These are phyloP conservation scores for Warburgia ugandensis DNA, from an alignment of 164 flowering plant genomes.

Conservation along the genomic window DNA sequence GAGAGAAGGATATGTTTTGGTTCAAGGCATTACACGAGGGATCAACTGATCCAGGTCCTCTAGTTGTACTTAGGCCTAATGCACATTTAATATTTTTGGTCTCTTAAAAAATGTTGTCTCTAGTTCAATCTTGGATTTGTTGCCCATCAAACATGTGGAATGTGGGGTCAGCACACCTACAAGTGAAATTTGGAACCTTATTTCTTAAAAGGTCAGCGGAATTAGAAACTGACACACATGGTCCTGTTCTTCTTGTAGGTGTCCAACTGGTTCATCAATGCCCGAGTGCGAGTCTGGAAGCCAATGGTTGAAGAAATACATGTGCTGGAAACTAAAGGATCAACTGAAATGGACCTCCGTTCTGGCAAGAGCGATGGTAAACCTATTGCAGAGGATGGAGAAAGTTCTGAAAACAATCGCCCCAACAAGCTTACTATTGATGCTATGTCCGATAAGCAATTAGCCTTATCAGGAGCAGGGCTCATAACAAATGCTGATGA, in stretches of 20 bases:
- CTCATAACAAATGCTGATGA: constrained; percentile 8
- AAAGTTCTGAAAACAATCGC: constrained; percentile 5
- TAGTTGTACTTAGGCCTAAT: too few species aligned
- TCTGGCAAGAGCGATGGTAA: constrained; percentile 13
- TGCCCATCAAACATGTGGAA: too few species aligned
- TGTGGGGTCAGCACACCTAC: too few species aligned
- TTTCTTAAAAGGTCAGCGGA: not conserved
- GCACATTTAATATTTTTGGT: too few species aligned
- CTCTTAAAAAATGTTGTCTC: too few species aligned
- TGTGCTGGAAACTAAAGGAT: constrained; percentile 61
- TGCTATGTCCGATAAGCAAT: constrained; percentile 12
- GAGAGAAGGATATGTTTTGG: too few species aligned
- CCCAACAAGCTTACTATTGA: constrained; percentile 12
- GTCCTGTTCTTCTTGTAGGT: constrained; percentile 31
- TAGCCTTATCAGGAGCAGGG: constrained; percentile 14
- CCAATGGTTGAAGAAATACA: constrained; percentile 97
- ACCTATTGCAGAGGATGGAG: constrained; percentile 2
- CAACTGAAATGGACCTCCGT: constrained; percentile 18
- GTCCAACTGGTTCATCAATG: constrained; percentile 94
- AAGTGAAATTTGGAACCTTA: not conserved
- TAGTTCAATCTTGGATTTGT: too few species aligned
- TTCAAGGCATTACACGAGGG: too few species aligned
- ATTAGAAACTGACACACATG: not conserved
- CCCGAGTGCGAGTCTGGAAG: constrained; percentile 87
- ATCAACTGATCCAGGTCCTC: too few species aligned